phyloP scores from a whole-genome alignment of 495 filamentous ascomycete species.

The Tuber melanosporum region DNA sequence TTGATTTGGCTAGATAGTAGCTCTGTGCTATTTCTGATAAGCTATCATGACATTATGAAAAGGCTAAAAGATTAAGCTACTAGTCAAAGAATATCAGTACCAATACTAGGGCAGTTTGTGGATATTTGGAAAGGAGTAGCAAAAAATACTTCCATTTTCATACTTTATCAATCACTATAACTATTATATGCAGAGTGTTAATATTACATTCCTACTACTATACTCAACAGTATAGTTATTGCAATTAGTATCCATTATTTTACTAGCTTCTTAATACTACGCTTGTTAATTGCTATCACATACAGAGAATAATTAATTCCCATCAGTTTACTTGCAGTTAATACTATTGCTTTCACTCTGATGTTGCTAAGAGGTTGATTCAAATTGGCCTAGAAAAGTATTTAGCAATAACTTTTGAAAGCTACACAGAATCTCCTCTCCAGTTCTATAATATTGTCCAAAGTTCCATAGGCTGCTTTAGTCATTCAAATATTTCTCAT shows the following conservation, averaged over 20 bases:
- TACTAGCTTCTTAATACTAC: constrained; percentile 34
- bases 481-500: no score
- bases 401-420: not conserved
- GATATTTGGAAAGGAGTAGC: not conserved
- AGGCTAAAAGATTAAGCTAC: not conserved
- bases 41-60: not conserved
- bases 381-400: not conserved
- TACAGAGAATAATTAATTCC: not conserved
- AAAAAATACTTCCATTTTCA: not conserved
- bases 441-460: no score
- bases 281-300: constrained; percentile 2
- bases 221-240: constrained; percentile 16
- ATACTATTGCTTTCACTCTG: not conserved
- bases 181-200: not conserved
- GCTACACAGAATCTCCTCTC: not conserved
- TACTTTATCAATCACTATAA: not conserved
- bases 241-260: no score
- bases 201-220: not conserved
- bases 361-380: not conserved
- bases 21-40: constrained; percentile 3
- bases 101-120: no score
- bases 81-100: no score
- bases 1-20: constrained; percentile 6
- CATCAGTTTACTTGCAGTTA: not conserved
- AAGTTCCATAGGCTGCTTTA: no score